Percentiles rank a stretch among this genome's conserved stretches.
Conservation (phyloP, 306 rosid species). For the Medicago arabica region DNA sequence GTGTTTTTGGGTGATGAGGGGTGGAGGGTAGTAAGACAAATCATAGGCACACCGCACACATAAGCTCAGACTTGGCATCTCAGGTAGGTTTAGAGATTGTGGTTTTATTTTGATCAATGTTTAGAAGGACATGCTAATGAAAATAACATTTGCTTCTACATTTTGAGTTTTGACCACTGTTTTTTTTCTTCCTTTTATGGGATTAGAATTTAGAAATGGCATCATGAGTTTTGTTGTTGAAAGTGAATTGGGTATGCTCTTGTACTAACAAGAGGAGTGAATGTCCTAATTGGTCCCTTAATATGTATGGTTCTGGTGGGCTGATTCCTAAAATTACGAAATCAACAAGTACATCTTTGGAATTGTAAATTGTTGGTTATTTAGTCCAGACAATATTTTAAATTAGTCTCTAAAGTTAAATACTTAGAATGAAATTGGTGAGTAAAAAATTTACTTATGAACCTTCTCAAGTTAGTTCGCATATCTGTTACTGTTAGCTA, state of each 20-base stretch:
- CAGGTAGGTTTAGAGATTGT: constrained; percentile 28
- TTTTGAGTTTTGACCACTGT: constrained; percentile 24
- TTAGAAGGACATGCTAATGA: constrained; percentile 32
- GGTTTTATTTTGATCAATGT: constrained; percentile 30
- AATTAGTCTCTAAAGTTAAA: not conserved
- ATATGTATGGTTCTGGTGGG: not conserved
- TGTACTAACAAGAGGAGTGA: not conserved
- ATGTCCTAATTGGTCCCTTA: not conserved
- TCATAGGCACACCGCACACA: constrained; percentile 17
- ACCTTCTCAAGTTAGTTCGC: not conserved
- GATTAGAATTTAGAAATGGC: not conserved
- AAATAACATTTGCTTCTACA: constrained; percentile 16
- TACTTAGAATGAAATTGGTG: not conserved
- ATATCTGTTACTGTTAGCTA: not conserved
- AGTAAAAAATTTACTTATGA: not conserved
- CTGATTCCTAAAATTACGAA: not conserved
- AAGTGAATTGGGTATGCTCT: constrained; percentile 18
- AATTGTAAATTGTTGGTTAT: not conserved
- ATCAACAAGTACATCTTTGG: not conserved
- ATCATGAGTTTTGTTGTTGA: constrained; percentile 1
- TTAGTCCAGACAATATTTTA: not conserved
- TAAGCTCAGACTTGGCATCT: constrained; percentile 5
- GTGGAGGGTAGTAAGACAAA: constrained; percentile 38
- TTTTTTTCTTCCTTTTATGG: not conserved
- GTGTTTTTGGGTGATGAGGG: constrained; percentile 29